phyloP scores from a whole-genome alignment of 352 stramenopile genomes.

The Phytophthora sansomeana region DNA sequence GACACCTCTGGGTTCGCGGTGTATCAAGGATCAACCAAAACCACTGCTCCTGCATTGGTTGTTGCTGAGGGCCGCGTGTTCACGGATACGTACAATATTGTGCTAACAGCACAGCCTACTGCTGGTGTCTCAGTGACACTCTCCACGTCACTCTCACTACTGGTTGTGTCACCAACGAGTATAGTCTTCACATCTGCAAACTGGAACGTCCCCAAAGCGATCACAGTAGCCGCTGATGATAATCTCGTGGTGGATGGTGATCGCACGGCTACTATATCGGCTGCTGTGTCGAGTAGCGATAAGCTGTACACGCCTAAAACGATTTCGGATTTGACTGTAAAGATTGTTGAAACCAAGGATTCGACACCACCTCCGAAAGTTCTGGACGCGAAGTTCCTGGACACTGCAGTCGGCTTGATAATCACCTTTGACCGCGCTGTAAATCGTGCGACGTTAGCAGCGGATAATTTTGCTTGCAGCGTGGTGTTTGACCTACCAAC shows the following conservation, averaged over 20 bases:
- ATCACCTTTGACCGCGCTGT: slow-evolving; percentile 62
- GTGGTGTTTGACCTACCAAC: slow-evolving; percentile 66
- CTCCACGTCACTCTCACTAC: slow-evolving; percentile 40
- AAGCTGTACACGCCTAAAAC: slow-evolving; percentile 40
- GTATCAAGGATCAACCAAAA: slow-evolving; percentile 46
- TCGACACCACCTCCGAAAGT: slow-evolving; percentile 65
- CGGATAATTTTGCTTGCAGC: slow-evolving; percentile 54
- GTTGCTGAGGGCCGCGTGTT: slow-evolving; percentile 60
- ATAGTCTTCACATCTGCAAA: slow-evolving; percentile 48
- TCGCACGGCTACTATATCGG: slow-evolving; percentile 41
- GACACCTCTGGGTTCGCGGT: slow-evolving; percentile 54
- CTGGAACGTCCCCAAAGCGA: slow-evolving; percentile 59
- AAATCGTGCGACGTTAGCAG: slow-evolving; percentile 34
- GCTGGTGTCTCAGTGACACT: slow-evolving; percentile 47
- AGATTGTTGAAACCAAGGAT: slow-evolving; percentile 70
- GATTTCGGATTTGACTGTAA: slow-evolving; percentile 45
- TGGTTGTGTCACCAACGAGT: slow-evolving; percentile 47
- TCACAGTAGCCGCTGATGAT: slow-evolving; percentile 56
- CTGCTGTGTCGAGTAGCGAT: slow-evolving; percentile 39
- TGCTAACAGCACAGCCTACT: slow-evolving; percentile 55
- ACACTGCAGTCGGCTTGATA: slow-evolving; percentile 51
- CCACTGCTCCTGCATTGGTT: slow-evolving; percentile 48
- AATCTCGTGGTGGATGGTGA: slow-evolving; percentile 57
- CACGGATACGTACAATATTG: slow-evolving; percentile 54
- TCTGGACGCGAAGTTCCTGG: slow-evolving; percentile 57